Base-by-base conservation (phyloP, 139 green algal genomes). In the Desmodesmus armatus region DNA sequence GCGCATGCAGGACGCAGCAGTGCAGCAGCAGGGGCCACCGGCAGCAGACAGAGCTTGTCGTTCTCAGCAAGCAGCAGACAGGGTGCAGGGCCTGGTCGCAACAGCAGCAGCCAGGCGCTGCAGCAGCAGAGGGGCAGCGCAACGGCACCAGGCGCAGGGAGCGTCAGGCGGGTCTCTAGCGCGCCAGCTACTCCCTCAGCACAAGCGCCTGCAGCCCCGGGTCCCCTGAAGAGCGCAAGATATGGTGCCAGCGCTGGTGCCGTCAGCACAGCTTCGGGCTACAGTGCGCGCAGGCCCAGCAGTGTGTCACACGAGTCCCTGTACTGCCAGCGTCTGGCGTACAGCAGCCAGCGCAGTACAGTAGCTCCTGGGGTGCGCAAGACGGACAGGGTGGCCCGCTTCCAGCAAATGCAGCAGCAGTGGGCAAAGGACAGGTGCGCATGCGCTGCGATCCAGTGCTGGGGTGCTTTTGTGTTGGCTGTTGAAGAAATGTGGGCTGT, bases 381-480 rank as follows among this genome's bases (percentile, higher is more conserved):
- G 37, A 73, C 60, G 5, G 77, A 83, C 77, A 72, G 77, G 37
- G 77, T 83, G 25, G 77, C 77, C 15, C 63, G 58, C 35, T 83
- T 75, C 58, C 58, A 83, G 21, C 43, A 74, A 37, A 83, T 83
- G 77, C 77, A 74, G 39, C 58, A 74, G 40, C 43, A 63, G 0
- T 83, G 77, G 77, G 40, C 74, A 21, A 83, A 83, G 41, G 77
- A 83, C 77, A 83, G 77, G 77, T 83, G 63, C 23, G 76, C n/a
- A n/a, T n/a, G n/a, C n/a, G n/a, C n/a, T n/a, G n/a, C n/a, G n/a
- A n/a, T n/a, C n/a, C n/a, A n/a, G n/a, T n/a, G n/a, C n/a, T n/a
- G n/a, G n/a, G n/a, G n/a, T n/a, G n/a, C n/a, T n/a, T n/a, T n/a
- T n/a, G n/a, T n/a, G n/a, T n/a, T n/a, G n/a, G n/a, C n/a, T n/a